phyloP scores from a whole-genome alignment of 2,329 filamentous ascomycete genomes.

The Coleophoma eucalyptorum region DNA sequence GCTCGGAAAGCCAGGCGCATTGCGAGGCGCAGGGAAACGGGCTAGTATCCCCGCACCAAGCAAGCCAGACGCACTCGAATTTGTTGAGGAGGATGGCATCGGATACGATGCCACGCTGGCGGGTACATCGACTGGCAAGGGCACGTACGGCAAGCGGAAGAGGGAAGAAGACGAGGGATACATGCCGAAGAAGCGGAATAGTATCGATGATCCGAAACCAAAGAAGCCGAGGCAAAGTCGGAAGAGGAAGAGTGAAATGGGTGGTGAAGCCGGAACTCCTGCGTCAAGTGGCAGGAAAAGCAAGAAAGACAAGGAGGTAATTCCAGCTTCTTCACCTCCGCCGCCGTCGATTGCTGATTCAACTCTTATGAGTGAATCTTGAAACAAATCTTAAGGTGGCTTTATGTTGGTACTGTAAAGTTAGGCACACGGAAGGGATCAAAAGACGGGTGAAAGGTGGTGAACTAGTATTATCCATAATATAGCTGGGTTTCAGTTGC shows the following conservation, averaged over 20 bases:
- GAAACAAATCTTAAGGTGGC: too few species aligned
- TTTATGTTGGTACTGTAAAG: too few species aligned
- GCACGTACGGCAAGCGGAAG: conserved; percentile 36
- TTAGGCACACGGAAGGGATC: too few species aligned
- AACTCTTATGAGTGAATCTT: too few species aligned
- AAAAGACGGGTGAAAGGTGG: too few species aligned
- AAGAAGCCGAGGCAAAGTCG: conserved; percentile 20
- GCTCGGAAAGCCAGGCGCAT: conserved; percentile 29
- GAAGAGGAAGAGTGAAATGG: conserved; percentile 21
- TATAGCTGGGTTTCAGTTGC: too few species aligned
- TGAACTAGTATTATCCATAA: too few species aligned
- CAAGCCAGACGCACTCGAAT: conserved; percentile 26
- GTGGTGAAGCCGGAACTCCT: conserved; percentile 8
- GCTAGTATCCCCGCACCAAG: conserved; percentile 26
- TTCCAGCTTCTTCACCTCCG: conserved; percentile 31
- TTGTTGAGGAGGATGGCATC: conserved; percentile 31
- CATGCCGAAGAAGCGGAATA: conserved; percentile 48
- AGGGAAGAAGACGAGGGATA: conserved; percentile 55
- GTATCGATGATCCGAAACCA: conserved; percentile 15
- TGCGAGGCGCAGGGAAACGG: conserved; percentile 29
- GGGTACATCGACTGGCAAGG: conserved; percentile 12
- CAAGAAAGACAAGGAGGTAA: conserved; percentile 56
- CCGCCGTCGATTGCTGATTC: not conserved
- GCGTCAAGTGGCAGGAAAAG: conserved; percentile 36
- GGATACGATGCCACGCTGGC: conserved; percentile 25